Percentiles rank a stretch among this genome's conserved stretches.
These are phyloP conservation scores for Sporothrix phasma DNA, from an alignment of 2,329 filamentous ascomycete species.

Conservation along the genomic window DNA sequence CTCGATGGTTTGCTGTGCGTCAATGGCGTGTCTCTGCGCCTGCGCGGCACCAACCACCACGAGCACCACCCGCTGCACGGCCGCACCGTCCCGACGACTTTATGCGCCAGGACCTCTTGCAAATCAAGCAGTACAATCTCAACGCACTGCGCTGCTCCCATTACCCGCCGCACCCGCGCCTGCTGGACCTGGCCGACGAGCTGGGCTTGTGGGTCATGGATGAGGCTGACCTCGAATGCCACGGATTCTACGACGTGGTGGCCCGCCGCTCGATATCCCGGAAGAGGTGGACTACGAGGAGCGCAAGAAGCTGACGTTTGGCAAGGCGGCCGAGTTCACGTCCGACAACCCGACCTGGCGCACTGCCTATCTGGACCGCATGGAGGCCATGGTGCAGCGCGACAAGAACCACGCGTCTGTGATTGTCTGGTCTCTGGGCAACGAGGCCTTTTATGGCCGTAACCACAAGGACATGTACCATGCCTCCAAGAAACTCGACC, in stretches of 20 bases:
- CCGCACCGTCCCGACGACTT: conserved; percentile 54
- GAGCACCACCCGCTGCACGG: conserved; percentile 58
- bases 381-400: conserved; percentile 51
- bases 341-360: conserved; percentile 52
- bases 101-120: conserved; percentile 49
- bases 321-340: conserved; percentile 46
- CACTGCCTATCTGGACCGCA: conserved; percentile 57
- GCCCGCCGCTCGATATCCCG: conserved; percentile 41
- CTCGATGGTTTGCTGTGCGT: conserved; percentile 50
- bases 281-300: conserved; percentile 50
- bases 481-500: conserved; percentile 48
- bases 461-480: conserved; percentile 61
- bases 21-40: conserved; percentile 50
- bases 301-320: conserved; percentile 46
- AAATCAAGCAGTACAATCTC: conserved; percentile 63
- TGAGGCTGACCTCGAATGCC: conserved; percentile 43
- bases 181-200: conserved; percentile 54
- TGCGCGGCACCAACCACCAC: conserved; percentile 59
- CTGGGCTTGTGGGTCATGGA: conserved; percentile 54
- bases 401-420: conserved; percentile 64
- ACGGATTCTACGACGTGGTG: conserved; percentile 42
- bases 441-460: conserved; percentile 61
- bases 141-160: conserved; percentile 62
- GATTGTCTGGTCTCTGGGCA: conserved; percentile 64
- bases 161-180: conserved; percentile 51